Evolutionary conservation across 202 grass and related monocot species (phyloP).

Genomic region (Musa balbisiana): DNA sequence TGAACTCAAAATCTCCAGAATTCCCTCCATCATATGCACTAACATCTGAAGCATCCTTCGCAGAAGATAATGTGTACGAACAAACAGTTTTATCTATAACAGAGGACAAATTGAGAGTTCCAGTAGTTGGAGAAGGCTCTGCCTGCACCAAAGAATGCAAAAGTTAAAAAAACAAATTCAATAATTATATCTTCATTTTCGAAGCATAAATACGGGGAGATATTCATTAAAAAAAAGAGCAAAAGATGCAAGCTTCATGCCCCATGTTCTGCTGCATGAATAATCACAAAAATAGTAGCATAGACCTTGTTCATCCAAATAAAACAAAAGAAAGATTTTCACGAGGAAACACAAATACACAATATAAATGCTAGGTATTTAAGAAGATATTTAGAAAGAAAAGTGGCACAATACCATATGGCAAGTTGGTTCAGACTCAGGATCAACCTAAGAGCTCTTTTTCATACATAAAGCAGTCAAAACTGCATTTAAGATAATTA

Average conservation of each 20-base stretch:
- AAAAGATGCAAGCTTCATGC: neutral
- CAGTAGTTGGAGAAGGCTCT: constrained; percentile 94
- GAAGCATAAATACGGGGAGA: neutral
- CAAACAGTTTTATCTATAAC: constrained; percentile 54
- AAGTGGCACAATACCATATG: too few relatives aligned
- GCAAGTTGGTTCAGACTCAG: neutral
- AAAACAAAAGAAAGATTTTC: neutral
- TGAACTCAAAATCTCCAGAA: constrained; percentile 81
- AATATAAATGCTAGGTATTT: too few relatives aligned
- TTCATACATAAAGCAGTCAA: neutral
- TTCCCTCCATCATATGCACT: constrained; percentile 33
- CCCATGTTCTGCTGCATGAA: neutral
- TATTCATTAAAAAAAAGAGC: neutral
- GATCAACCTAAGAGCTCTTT: neutral
- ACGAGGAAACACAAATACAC: neutral
- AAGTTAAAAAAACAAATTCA: constrained; percentile 6
- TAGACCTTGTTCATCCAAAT: neutral
- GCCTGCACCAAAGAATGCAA: constrained; percentile 47
- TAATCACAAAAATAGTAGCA: neutral
- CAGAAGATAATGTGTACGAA: constrained; percentile 39
- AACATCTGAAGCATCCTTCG: constrained; percentile 39
- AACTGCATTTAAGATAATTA: neutral
- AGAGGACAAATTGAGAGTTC: constrained; percentile 56
- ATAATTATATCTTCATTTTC: neutral
- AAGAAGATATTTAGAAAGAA: too few relatives aligned